A percentile compares a stretch with the other conserved stretches of the same genome.
Evolutionary conservation across 1,284 basidiomycete genomes (phyloP).

Genomic region (Phlebopus sp.): DNA sequence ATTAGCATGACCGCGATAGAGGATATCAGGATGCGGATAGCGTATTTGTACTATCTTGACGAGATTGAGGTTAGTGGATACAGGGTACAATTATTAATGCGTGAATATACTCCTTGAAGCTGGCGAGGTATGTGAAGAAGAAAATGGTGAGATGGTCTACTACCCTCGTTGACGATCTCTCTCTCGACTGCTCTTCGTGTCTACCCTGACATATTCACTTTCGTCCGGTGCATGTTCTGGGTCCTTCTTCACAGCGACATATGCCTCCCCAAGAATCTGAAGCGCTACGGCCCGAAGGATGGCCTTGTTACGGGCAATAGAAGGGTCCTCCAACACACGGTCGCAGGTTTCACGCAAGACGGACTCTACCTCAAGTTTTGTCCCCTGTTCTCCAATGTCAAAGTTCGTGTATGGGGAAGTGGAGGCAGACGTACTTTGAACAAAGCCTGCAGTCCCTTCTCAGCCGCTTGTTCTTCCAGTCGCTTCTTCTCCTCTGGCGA

Average conservation of each 20-base stretch:
- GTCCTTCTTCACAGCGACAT: conserved; percentile 70
- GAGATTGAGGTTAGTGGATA: neutral
- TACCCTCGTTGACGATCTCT: conserved; percentile 29
- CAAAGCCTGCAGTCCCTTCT: conserved; percentile 90
- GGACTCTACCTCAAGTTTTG: conserved; percentile 94
- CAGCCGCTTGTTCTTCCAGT: conserved; percentile 94
- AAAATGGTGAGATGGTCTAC: conserved; percentile 8
- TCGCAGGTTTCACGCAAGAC: conserved; percentile 94
- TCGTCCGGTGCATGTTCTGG: conserved; percentile 48
- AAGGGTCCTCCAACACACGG: conserved; percentile 66
- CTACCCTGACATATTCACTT: conserved; percentile 81
- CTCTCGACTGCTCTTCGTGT: conserved; percentile 64
- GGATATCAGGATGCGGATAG: neutral
- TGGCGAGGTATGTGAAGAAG: conserved; percentile 6
- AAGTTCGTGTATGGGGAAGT: neutral
- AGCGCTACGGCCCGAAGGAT: conserved; percentile 78
- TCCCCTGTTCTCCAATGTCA: conserved; percentile 53
- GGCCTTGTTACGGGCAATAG: conserved; percentile 57
- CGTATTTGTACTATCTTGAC: neutral
- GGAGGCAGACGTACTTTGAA: conserved; percentile 66
- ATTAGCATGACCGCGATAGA: conserved; percentile 2
- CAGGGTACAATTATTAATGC: conserved; percentile 3
- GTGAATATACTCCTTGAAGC: conserved; percentile 7
- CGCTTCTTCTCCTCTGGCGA: conserved; percentile 84
- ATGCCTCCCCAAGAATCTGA: conserved; percentile 81